Conservation (phyloP, 139 green algal species). For the Picochlorum costavermella region DNA sequence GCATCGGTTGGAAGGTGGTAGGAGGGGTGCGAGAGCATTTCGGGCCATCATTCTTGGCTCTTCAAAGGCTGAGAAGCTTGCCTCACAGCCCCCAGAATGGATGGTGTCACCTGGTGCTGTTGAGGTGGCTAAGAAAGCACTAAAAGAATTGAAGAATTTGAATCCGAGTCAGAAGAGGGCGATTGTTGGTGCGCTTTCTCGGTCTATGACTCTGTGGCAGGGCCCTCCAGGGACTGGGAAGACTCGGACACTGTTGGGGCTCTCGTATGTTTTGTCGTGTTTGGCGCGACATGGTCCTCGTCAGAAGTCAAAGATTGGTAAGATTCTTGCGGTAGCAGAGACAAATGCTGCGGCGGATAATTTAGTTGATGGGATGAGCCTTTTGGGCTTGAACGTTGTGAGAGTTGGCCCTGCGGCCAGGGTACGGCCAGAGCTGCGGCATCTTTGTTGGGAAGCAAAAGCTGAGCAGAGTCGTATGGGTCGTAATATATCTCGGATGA, state of each 20-base stretch:
- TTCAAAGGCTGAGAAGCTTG: constrained; percentile 6
- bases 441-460: constrained; percentile 49
- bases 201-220: constrained; percentile 62
- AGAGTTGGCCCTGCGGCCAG: constrained; percentile 56
- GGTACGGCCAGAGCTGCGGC: constrained; percentile 33
- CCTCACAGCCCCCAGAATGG: constrained; percentile 36
- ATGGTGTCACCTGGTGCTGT: constrained; percentile 6
- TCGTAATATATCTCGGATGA: constrained; percentile 22
- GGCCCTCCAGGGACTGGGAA: constrained; percentile 78
- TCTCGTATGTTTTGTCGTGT: constrained; percentile 46
- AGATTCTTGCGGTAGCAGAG: constrained; percentile 57
- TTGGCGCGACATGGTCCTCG: not conserved
- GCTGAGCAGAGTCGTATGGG: constrained; percentile 37
- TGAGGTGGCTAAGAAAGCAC: not conserved
- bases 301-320: constrained; percentile 8
- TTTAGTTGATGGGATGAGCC: constrained; percentile 68
- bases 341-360: constrained; percentile 89
- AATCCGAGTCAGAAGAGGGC: constrained; percentile 34
- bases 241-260: constrained; percentile 66
- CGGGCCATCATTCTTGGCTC: constrained; percentile 28
- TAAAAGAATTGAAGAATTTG: constrained; percentile 1
- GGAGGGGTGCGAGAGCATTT: constrained; percentile 28
- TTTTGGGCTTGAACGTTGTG: constrained; percentile 50
- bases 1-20: not conserved
- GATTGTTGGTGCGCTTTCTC: constrained; percentile 48